phyloP scores from a whole-genome alignment of 225 moss, liverwort and hornwort genomes.

The Physcomitrellopsis africana region DNA sequence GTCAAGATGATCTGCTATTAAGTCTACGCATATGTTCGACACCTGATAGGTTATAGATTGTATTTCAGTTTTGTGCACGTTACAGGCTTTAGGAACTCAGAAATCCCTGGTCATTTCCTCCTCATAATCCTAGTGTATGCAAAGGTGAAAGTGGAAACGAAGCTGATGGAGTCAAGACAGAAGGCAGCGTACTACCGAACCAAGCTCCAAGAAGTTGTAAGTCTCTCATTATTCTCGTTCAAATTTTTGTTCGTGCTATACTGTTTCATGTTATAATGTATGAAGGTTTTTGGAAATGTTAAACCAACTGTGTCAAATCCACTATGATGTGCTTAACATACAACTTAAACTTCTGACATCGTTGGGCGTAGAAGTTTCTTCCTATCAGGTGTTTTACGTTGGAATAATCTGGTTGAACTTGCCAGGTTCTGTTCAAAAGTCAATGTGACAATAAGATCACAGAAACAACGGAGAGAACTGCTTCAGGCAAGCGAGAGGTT shows the following conservation, averaged over 20 bases:
- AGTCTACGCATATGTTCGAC: not conserved
- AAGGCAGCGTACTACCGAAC: constrained; percentile 90
- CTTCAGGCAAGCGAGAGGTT: constrained; percentile 97
- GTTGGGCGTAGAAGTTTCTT: constrained; percentile 15
- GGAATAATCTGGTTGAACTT: constrained; percentile 22
- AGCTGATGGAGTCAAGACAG: constrained; percentile 86
- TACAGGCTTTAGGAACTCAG: too few relatives aligned
- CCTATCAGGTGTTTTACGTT: not conserved
- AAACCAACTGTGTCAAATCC: not conserved
- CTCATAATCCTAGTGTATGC: not conserved
- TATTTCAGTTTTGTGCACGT: too few relatives aligned
- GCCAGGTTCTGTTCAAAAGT: constrained; percentile 95
- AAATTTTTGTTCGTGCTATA: constrained; percentile 3
- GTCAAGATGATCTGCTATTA: constrained; percentile 17
- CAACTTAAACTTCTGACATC: too few relatives aligned
- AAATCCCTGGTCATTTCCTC: too few relatives aligned
- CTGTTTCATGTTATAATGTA: not conserved
- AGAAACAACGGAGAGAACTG: constrained; percentile 88
- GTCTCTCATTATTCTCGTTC: constrained; percentile 29
- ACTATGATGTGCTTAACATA: not conserved
- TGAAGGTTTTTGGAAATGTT: not conserved
- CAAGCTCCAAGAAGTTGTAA: constrained; percentile 95
- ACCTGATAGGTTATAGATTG: not conserved
- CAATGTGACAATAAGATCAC: constrained; percentile 90
- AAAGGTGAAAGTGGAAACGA: constrained; percentile 77